Percentiles rank a stretch among this genome's conserved stretches.
These are phyloP conservation scores for Podila epigama DNA, from an alignment of 192 early-diverging fungal genomes.

Conservation along the genomic window DNA sequence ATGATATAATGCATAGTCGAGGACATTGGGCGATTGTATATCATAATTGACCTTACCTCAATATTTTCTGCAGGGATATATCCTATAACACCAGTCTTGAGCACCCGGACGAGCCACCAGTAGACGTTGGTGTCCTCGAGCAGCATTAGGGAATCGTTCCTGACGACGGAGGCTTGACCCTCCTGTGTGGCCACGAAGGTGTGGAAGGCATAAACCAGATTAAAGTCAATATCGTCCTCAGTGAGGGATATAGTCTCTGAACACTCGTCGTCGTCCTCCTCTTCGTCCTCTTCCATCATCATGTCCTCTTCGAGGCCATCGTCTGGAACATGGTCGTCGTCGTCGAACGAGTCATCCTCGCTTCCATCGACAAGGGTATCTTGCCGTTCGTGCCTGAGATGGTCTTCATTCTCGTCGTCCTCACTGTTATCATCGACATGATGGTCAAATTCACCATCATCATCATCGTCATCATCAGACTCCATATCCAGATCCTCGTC, in stretches of 20 bases:
- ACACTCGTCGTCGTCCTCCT: slow-evolving; percentile 54
- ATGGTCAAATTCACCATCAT: slow-evolving; percentile 19
- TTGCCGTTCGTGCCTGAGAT: neutral
- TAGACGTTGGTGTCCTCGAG: slow-evolving; percentile 89
- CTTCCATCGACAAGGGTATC: slow-evolving; percentile 4
- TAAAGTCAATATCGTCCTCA: slow-evolving; percentile 75
- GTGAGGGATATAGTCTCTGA: slow-evolving; percentile 56
- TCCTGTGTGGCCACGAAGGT: slow-evolving; percentile 90
- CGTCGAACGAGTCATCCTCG: slow-evolving; percentile 13
- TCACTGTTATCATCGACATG: slow-evolving; percentile 16
- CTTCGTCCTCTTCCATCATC: slow-evolving; percentile 32
- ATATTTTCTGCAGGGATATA: slow-evolving; percentile 92
- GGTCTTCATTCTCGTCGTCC: slow-evolving; percentile 24
- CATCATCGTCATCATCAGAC: slow-evolving; percentile 34
- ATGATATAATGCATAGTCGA: neutral
- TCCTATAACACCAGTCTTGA: slow-evolving; percentile 75
- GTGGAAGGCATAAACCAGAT: slow-evolving; percentile 82
- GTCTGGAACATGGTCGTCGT: slow-evolving; percentile 10
- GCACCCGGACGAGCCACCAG: slow-evolving; percentile 79
- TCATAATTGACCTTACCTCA: slow-evolving; percentile 63
- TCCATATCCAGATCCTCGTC: slow-evolving; percentile 35
- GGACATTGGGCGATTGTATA: neutral
- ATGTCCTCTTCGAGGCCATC: slow-evolving; percentile 40
- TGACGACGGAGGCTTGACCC: slow-evolving; percentile 83
- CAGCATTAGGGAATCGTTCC: slow-evolving; percentile 77